Base-by-base conservation (phyloP, 495 filamentous ascomycete genomes). In the Talaromyces stipitatus region DNA sequence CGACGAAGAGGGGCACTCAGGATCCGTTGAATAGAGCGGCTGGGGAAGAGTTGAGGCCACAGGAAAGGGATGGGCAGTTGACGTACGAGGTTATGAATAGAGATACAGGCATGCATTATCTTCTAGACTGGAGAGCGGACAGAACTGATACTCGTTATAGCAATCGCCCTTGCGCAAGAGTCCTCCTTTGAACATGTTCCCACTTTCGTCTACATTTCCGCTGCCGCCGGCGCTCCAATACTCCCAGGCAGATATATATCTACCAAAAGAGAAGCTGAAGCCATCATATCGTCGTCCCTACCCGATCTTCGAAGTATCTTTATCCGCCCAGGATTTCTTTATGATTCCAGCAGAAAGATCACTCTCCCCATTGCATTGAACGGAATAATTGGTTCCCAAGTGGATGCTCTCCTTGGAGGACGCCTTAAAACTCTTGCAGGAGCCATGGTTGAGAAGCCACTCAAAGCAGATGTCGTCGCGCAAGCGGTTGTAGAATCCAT, bases 11-110 rank as follows among this genome's bases (percentile, higher is more conserved):
- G 20, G 85, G 83, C 4, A 83, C 82, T 38, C 76, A 83, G 62
- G 90, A 94, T 71, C 88, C 85, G 10, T 73, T 91, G 9, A 72
- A 73, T 59, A 69, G 78, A 50, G 68, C 72, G 54, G 76, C 74
- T 32, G 84, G 78, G 4, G 81, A 85, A 50, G 74, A 79, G 29
- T 69, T 89, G 51, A 70, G 79, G 62, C 77, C 83, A n/a, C 76
- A 84, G 54, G 85, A 89, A 65, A 72, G 71, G 29, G 79, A 84
- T 64, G 83, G 83, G 18, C 89, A 95, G 72, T 71, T 96, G 64
- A 97, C 92, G 32, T 98, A 98, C 75, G 94, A 98, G 79, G 81
- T 91, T 60, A 97, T 98, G 90, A 98, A 98, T 75, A 82, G 94
- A 58, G 95, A 98, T 66, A 82, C 84, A 46, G 83, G 82, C 85